Percentiles rank a stretch among this genome's conserved stretches.
Evolutionary conservation across 805 yeast species (phyloP).

Genomic region (Vanderwaltozyma tropicalis): DNA sequence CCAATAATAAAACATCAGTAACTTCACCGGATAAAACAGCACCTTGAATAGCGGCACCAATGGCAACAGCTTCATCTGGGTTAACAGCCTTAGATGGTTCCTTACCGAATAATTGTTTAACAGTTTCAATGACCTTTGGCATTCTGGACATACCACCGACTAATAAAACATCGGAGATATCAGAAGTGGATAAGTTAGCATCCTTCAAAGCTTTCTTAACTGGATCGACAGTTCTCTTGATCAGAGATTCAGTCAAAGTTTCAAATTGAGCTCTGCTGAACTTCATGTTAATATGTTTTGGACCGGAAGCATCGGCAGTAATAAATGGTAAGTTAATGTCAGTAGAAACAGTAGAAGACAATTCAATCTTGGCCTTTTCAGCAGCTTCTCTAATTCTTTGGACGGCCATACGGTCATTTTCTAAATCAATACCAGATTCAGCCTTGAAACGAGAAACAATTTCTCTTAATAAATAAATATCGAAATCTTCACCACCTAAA

Average conservation of each 20-base stretch:
- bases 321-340: conserved; percentile 69
- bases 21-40: conserved; percentile 94
- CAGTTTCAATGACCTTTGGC: conserved; percentile 61
- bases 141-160: conserved; percentile 99
- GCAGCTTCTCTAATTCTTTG: conserved; percentile 82
- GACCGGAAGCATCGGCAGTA: conserved; percentile 69
- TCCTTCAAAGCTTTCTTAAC: conserved; percentile 93
- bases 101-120: conserved; percentile 50
- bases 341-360: conserved; percentile 59
- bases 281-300: conserved; percentile 56
- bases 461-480: conserved; percentile 75
- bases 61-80: conserved; percentile 99
- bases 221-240: conserved; percentile 89
- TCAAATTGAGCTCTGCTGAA: conserved; percentile 68
- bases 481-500: conserved; percentile 84
- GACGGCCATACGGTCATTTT: conserved; percentile 51
- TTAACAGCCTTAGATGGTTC: conserved; percentile 92
- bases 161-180: conserved; percentile 87
- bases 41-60: conserved; percentile 99
- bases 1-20: conserved; percentile 85
- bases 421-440: conserved; percentile 53
- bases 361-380: conserved; percentile 69
- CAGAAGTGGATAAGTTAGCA: conserved; percentile 72
- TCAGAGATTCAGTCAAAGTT: conserved; percentile 55
- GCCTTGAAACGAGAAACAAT: conserved; percentile 70